Evolutionary conservation across 768 basidiomycete species (phyloP).

Genomic region (Amanita muscaria): DNA sequence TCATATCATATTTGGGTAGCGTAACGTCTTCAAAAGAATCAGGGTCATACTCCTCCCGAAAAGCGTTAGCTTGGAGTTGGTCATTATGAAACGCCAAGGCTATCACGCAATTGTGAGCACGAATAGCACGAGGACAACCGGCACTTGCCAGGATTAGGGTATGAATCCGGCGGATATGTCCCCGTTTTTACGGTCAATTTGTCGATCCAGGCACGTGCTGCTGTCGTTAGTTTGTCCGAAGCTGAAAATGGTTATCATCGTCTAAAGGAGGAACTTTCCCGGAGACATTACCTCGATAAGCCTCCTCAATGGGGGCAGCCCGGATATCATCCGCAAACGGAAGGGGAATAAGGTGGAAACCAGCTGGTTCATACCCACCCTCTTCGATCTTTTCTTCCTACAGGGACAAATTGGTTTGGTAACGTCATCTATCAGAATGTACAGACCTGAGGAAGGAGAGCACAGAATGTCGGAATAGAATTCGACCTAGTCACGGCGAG

Average conservation of each 20-base stretch:
- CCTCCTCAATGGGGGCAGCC: slow-evolving; percentile 59
- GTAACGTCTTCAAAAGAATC: slow-evolving; percentile 78
- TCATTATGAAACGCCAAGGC: slow-evolving; percentile 85
- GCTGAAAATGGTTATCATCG: slow-evolving; percentile 35
- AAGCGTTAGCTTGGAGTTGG: slow-evolving; percentile 86
- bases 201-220: slow-evolving; percentile 66
- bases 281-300: slow-evolving; percentile 43
- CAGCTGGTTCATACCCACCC: slow-evolving; percentile 78
- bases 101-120: slow-evolving; percentile 20
- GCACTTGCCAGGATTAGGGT: slow-evolving; percentile 80
- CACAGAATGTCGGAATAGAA: slow-evolving; percentile 71
- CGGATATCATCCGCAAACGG: slow-evolving; percentile 95
- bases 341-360: slow-evolving; percentile 88
- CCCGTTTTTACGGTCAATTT: slow-evolving; percentile 74
- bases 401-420: not conserved
- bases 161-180: slow-evolving; percentile 79
- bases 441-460: slow-evolving; percentile 76
- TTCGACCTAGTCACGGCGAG: slow-evolving; percentile 62
- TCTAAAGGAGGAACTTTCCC: not conserved
- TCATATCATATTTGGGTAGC: slow-evolving; percentile 62
- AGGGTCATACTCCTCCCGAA: slow-evolving; percentile 80
- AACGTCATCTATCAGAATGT: not conserved
- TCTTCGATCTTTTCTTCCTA: slow-evolving; percentile 67
- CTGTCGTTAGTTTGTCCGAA: slow-evolving; percentile 53
- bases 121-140: not conserved